Evolutionary conservation across 176 grass and related monocot genomes (phyloP).

Genomic region (Neostapfia colusana): DNA sequence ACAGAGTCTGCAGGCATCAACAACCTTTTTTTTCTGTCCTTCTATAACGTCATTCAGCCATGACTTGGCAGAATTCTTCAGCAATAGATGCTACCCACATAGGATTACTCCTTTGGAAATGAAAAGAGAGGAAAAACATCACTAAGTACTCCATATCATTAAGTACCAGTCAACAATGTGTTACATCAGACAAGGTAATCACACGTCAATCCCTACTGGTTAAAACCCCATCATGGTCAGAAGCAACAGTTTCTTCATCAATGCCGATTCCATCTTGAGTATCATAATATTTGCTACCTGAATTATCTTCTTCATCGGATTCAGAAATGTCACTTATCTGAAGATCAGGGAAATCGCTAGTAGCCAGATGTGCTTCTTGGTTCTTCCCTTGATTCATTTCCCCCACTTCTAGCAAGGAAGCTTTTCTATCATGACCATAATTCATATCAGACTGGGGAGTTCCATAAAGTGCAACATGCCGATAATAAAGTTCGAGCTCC

Average conservation of each 20-base stretch:
- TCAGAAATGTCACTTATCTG: constrained; percentile 14
- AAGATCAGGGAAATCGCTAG: constrained; percentile 31
- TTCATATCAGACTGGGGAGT: constrained; percentile 53
- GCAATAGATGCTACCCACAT: constrained; percentile 17
- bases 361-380: constrained; percentile 22
- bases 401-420: constrained; percentile 19
- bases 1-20: constrained; percentile 13
- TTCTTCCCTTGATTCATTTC: constrained; percentile 16
- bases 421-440: constrained; percentile 45
- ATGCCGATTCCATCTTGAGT: constrained; percentile 8
- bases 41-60: not conserved
- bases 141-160: not conserved
- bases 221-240: constrained; percentile 15
- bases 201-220: not conserved
- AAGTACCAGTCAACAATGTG: not conserved
- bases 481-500: constrained; percentile 80
- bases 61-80: not conserved
- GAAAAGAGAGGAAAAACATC: not conserved
- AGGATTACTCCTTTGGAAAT: not conserved
- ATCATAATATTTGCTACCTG: constrained; percentile 33
- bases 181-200: constrained; percentile 10
- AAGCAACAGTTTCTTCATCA: constrained; percentile 32
- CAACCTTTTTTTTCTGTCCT: not conserved
- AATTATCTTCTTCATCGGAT: constrained; percentile 34
- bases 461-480: constrained; percentile 78